Conservation (phyloP, 805 yeast genomes). For the Kazachstania martiniae region DNA sequence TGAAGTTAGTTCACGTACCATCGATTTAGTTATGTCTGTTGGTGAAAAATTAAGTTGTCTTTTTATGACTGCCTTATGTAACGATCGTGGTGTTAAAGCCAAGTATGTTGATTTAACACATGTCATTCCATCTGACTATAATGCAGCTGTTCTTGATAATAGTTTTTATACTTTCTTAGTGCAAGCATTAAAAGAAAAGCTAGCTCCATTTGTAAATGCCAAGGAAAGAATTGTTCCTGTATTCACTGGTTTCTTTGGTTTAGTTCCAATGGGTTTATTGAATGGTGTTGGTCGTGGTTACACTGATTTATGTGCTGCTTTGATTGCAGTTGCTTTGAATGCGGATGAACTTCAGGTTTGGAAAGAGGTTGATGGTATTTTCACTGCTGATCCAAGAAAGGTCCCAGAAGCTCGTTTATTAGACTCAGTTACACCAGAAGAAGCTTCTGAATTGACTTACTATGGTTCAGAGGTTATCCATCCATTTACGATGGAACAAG, state of each 20-base stretch:
- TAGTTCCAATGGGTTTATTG: conserved; percentile 89
- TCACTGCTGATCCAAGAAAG: conserved; percentile 96
- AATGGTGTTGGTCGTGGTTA: conserved; percentile 95
- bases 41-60: conserved; percentile 91
- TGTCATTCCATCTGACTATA: conserved; percentile 52
- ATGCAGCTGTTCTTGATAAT: conserved; percentile 52
- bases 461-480: conserved; percentile 97
- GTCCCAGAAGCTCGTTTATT: conserved; percentile 82
- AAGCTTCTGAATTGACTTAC: conserved; percentile 95
- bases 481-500: conserved; percentile 99
- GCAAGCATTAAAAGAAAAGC: conserved; percentile 38
- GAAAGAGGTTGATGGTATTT: conserved; percentile 98
- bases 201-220: conserved; percentile 31
- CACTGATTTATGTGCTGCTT: conserved; percentile 95
- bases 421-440: conserved; percentile 90
- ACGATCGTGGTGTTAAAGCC: conserved; percentile 72
- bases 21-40: conserved; percentile 81
- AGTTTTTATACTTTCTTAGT: conserved; percentile 50
- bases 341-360: conserved; percentile 96
- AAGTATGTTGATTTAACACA: conserved; percentile 68
- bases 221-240: conserved; percentile 57
- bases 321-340: conserved; percentile 81
- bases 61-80: conserved; percentile 77
- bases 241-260: conserved; percentile 90
- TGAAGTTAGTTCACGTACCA: conserved; percentile 79